Base-by-base conservation (phyloP, 306 rosid genomes). In the Lathyrus aphaca region DNA sequence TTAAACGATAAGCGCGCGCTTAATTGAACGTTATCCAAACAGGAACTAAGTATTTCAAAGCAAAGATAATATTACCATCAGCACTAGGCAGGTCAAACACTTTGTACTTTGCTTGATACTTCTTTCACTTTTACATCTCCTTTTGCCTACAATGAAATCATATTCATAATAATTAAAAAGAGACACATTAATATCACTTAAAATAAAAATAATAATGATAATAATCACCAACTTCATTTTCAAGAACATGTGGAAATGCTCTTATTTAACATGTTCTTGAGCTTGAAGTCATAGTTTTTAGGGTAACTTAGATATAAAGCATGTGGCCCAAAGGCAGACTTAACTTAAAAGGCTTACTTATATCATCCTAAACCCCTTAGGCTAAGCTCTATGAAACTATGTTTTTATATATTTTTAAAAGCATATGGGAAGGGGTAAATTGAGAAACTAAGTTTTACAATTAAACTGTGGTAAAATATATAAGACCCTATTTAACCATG, bases 61-160 rank as follows among this genome's bases (percentile, higher is more conserved):
- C 19, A 57, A 66, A 67, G 48, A 69, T 25, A n/a, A 63, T 53
- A 23, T 74, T 68, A 73, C 76, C 79, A 77, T 77, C 83, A 17
- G 29, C 60, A 44, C 59, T 60, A 73, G 63, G 72, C 66, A 67
- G 64, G 48, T 83, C 80, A 89, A 56, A 95, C 95, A 72, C 78
- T 89, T 81, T 89, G 95, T 77, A 84, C 81, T 85, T 95, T 95
- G 93, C 85, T 84, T 18, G 97, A 83, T 18, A 75, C 39, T 38
- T 87, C 97, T 79, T 84, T 89, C 69, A 83, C 83, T 82, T 86
- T 91, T 9, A 54, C 35, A 40, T 76, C 97, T 57, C 85, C 96
- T 66, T 83, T 89, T 72, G 79, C 96, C 99, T 95, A 86, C 84
- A 76, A 45, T 68, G 66, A 61, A 14, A 48, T 40, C 56, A 23